Conservation (phyloP, 192 early-diverging fungal species). For the Chytriomyces sp. region DNA sequence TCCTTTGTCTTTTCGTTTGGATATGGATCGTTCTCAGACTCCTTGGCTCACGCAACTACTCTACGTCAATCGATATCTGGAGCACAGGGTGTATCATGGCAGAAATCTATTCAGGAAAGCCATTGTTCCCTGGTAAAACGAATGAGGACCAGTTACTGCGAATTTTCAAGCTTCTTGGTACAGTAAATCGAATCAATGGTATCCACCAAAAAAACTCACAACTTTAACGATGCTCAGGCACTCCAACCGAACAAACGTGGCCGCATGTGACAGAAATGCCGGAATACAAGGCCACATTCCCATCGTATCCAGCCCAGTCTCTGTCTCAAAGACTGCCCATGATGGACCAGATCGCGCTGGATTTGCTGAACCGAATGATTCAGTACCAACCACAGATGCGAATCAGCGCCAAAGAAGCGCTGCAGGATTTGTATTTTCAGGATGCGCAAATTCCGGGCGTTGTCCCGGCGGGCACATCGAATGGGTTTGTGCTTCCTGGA, state of each 20-base stretch:
- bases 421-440: constrained; percentile 64
- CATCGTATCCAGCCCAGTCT: constrained; percentile 69
- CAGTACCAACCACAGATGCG: constrained; percentile 80
- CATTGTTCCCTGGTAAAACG: constrained; percentile 93
- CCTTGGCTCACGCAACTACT: constrained; percentile 91
- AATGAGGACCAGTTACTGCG: constrained; percentile 86
- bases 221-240: constrained; percentile 54
- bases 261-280: constrained; percentile 85
- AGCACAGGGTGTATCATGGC: constrained; percentile 98
- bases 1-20: too few species aligned
- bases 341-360: constrained; percentile 72
- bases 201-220: too few species aligned
- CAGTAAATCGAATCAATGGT: not conserved
- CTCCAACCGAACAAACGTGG: constrained; percentile 73
- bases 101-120: constrained; percentile 75
- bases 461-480: not conserved
- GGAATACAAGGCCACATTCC: constrained; percentile 84
- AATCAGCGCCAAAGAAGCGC: constrained; percentile 79
- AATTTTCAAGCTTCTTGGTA: constrained; percentile 88
- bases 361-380: constrained; percentile 78
- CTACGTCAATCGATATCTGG: constrained; percentile 97
- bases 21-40: constrained; percentile 43
- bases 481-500: not conserved
- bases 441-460: constrained; percentile 52
- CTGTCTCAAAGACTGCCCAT: constrained; percentile 79